Conservation (phyloP, 2,329 filamentous ascomycete species). For the Venturia pyrina region DNA sequence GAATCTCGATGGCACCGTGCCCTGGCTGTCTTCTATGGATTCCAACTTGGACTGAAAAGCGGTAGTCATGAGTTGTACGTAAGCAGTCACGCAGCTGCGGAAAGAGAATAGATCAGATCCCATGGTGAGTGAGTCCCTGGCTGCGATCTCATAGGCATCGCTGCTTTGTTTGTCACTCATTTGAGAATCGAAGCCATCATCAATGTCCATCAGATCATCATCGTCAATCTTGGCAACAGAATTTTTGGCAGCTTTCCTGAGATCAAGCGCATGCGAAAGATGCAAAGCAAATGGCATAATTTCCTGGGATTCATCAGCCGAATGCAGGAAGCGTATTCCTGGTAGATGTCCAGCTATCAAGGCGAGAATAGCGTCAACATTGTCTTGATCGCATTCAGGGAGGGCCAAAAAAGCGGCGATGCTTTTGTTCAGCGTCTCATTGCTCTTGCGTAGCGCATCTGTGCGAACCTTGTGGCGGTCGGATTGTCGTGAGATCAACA, state of each 20-base stretch:
- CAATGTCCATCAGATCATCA: slow-evolving; percentile 54
- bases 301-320: slow-evolving; percentile 9
- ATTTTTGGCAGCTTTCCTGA: neutral
- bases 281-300: slow-evolving; percentile 26
- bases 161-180: neutral
- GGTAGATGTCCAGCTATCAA: slow-evolving; percentile 25
- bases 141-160: neutral
- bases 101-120: slow-evolving; percentile 21
- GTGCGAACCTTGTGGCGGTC: slow-evolving; percentile 18
- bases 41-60: slow-evolving; percentile 9
- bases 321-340: slow-evolving; percentile 17
- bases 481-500: slow-evolving; percentile 18
- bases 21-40: neutral
- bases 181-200: slow-evolving; percentile 54
- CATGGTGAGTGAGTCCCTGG: slow-evolving; percentile 14
- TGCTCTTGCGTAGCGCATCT: slow-evolving; percentile 20
- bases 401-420: slow-evolving; percentile 27
- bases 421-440: slow-evolving; percentile 19
- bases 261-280: slow-evolving; percentile 22
- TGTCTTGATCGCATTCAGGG: slow-evolving; percentile 31
- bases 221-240: slow-evolving; percentile 18
- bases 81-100: slow-evolving; percentile 18
- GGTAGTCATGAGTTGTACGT: slow-evolving; percentile 11
- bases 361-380: slow-evolving; percentile 33
- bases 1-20: slow-evolving; percentile 14